Evolutionary conservation across 1,284 basidiomycete genomes (phyloP).

Genomic region (Gymnopus androsaceus): DNA sequence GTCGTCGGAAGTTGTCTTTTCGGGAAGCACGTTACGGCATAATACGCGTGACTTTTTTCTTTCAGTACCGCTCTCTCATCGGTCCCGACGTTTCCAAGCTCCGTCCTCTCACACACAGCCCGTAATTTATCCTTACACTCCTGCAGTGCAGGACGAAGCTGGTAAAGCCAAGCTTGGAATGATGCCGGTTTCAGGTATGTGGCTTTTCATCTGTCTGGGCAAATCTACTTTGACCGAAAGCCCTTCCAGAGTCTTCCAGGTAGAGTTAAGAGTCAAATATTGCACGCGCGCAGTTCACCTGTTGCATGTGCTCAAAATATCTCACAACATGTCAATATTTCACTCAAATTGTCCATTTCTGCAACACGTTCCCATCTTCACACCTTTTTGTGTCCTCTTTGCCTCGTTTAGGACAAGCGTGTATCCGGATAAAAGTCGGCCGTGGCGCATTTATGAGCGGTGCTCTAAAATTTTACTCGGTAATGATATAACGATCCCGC

Average conservation of each 20-base stretch:
- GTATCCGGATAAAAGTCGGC: slow-evolving; percentile 1
- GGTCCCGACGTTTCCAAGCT: not conserved
- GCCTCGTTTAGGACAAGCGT: not conserved
- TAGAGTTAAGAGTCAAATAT: no score
- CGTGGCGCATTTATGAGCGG: slow-evolving; percentile 5
- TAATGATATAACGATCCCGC: not conserved
- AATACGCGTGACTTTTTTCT: not conserved
- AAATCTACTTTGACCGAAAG: no score
- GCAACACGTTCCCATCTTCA: slow-evolving; percentile 2
- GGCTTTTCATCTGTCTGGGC: no score
- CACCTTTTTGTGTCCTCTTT: slow-evolving; percentile 1
- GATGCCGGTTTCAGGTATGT: not conserved
- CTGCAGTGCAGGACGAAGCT: not conserved
- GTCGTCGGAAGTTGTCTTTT: no score
- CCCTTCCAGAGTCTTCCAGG: no score
- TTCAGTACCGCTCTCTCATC: not conserved
- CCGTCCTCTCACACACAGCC: slow-evolving; percentile 1
- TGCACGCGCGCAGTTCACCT: not conserved
- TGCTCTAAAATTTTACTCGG: not conserved
- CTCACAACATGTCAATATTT: not conserved
- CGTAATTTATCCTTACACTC: not conserved
- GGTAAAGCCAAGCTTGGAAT: not conserved
- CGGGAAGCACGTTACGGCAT: no score
- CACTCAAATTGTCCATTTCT: not conserved
- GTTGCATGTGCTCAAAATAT: not conserved